phyloP scores from a whole-genome alignment of 352 stramenopile species.

The Phytophthora vignae region DNA sequence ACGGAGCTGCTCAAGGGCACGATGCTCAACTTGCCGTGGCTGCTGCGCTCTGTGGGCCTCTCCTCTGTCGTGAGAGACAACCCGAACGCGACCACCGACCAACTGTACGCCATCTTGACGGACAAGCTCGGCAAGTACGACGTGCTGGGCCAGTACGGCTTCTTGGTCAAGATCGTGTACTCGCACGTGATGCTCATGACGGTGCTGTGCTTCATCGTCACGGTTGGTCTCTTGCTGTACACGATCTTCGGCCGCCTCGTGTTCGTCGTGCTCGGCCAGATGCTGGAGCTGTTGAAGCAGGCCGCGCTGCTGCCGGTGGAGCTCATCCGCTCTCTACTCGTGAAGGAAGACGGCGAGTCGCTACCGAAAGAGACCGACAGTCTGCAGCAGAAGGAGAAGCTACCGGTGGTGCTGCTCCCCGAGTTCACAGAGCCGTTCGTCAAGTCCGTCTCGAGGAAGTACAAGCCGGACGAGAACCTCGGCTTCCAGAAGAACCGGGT shows the following conservation, averaged over 20 bases:
- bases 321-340: slow-evolving; percentile 6
- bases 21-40: slow-evolving; percentile 44
- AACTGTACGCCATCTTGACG: slow-evolving; percentile 40
- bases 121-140: slow-evolving; percentile 39
- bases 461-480: slow-evolving; percentile 41
- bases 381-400: slow-evolving; percentile 25
- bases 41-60: slow-evolving; percentile 40
- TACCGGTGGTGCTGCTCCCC: slow-evolving; percentile 33
- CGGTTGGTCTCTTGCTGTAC: slow-evolving; percentile 46
- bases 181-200: slow-evolving; percentile 62
- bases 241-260: slow-evolving; percentile 41
- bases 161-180: slow-evolving; percentile 58
- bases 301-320: slow-evolving; percentile 24
- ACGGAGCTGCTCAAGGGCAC: slow-evolving; percentile 42
- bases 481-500: slow-evolving; percentile 48
- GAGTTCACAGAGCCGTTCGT: slow-evolving; percentile 55
- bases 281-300: slow-evolving; percentile 30
- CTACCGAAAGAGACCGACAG: slow-evolving; percentile 8
- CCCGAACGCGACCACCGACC: slow-evolving; percentile 32
- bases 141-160: slow-evolving; percentile 39
- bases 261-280: slow-evolving; percentile 33
- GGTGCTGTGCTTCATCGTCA: slow-evolving; percentile 44
- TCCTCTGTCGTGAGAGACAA: slow-evolving; percentile 26
- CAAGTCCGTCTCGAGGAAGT: slow-evolving; percentile 42
- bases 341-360: slow-evolving; percentile 20